These are phyloP conservation scores for Penicillium fimorum DNA, from an alignment of 495 filamentous ascomycete species.

Conservation along the genomic window DNA sequence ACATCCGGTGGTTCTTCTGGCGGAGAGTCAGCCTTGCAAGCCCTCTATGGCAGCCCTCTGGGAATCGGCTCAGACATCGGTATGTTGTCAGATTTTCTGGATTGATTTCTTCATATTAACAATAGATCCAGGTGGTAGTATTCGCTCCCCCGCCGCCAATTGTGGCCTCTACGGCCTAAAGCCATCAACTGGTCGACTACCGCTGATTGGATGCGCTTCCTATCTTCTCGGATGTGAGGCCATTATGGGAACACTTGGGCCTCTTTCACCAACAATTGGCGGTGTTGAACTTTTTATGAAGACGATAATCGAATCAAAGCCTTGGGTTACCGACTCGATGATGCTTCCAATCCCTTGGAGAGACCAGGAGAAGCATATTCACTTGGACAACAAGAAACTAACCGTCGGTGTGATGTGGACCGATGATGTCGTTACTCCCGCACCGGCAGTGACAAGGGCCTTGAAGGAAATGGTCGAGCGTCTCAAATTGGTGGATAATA, in stretches of 20 bases:
- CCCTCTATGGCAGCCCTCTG: slow-evolving; percentile 31
- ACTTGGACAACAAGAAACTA: background rate
- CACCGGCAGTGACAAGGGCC: background rate
- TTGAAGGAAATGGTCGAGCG: background rate
- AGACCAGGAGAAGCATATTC: slow-evolving; percentile 1
- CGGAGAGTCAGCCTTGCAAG: slow-evolving; percentile 38
- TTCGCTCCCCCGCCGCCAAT: slow-evolving; percentile 34
- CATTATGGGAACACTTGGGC: slow-evolving; percentile 52
- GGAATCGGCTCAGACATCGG: slow-evolving; percentile 41
- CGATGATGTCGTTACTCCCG: slow-evolving; percentile 1
- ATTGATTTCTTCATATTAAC: background rate
- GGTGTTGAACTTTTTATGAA: slow-evolving; percentile 58
- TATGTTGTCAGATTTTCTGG: background rate
- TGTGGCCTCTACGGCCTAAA: slow-evolving; percentile 34
- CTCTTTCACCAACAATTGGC: slow-evolving; percentile 52
- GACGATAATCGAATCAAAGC: slow-evolving; percentile 47
- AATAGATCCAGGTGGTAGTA: slow-evolving; percentile 18
- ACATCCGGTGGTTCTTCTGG: slow-evolving; percentile 40
- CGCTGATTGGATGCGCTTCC: slow-evolving; percentile 17
- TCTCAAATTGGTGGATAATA: background rate
- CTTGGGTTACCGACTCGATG: slow-evolving; percentile 43
- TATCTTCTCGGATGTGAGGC: slow-evolving; percentile 42
- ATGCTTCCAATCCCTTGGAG: slow-evolving; percentile 3
- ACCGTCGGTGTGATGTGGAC: slow-evolving; percentile 4
- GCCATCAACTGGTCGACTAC: slow-evolving; percentile 30